Conservation (phyloP, 306 rosid genomes). For the Benincasa hispida region DNA sequence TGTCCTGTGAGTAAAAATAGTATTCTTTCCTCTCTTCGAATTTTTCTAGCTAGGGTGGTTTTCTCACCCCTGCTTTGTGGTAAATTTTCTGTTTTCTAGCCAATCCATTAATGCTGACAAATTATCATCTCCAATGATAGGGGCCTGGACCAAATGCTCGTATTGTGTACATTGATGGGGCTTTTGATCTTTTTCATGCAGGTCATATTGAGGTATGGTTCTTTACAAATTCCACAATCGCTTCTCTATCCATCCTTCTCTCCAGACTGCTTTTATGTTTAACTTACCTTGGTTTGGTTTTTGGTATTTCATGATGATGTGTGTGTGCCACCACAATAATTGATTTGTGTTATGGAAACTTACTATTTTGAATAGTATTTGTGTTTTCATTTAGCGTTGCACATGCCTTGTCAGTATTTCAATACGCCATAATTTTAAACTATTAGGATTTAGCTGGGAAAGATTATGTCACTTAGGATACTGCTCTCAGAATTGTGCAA, state of each 20-base stretch:
- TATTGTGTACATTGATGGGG: conserved; percentile 94
- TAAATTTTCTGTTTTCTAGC: not conserved
- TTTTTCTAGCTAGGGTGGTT: not conserved
- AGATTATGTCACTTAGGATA: not conserved
- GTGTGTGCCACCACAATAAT: not conserved
- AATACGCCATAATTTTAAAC: not conserved
- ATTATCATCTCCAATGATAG: conserved; percentile 26
- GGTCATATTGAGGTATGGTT: conserved; percentile 85
- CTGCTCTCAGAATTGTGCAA: not conserved
- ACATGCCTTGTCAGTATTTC: not conserved
- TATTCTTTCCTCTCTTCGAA: not conserved
- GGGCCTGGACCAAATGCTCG: conserved; percentile 95
- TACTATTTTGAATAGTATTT: not conserved
- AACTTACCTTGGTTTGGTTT: not conserved
- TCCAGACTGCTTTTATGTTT: not conserved
- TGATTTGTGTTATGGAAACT: not conserved
- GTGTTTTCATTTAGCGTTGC: not conserved
- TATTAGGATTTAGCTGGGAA: not conserved
- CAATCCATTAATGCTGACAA: not conserved
- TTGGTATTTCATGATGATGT: not conserved
- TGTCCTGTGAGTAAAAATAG: not conserved
- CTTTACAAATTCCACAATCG: not conserved
- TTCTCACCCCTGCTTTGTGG: not conserved
- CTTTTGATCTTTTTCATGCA: conserved; percentile 98
- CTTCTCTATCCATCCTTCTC: not conserved